Evolutionary conservation across 345 rosid genomes (phyloP), one percentile per base, ranked within the genome.

Genomic region (Heritiera littoralis): DNA sequence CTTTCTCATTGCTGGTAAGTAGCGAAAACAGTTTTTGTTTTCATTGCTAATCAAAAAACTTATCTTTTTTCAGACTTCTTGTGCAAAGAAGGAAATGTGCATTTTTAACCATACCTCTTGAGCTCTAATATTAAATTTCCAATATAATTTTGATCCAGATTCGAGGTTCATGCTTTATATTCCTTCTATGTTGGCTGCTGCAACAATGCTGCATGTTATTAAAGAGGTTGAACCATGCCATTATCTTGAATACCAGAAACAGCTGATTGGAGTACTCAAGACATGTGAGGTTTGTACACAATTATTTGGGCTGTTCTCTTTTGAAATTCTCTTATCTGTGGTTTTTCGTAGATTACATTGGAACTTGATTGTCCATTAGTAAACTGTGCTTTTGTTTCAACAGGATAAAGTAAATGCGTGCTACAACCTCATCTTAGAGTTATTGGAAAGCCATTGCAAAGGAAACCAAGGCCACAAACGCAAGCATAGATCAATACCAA

Each of bases 171-270:
- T 89, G 83, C 52, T 84, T 61, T 90, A 86, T 84, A 76, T 84
- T 7, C 93, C 99, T 63, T 95, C 97, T 10, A 84, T 79, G 49
- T 83, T 93, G 74, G 99, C 99, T 71, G 78, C 96, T 77, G 94
- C 98, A 48, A 85, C 82, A 78, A 92, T 95, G 93, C 86, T 89
- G 77, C 86, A 83, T 85, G 88, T 86, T 75, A 86, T 89, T 67
- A 86, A 89, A 82, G 95, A 89, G 72, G 83, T 85, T 75, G 90
- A 87, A 80, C 88, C 92, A 40, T 81, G 77, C 76, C 88, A 87
- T 61, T 83, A 83, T 77, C 76, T 78, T 69, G 91, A 88, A 76
- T 87, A 88, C 80, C 91, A 86, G 70, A 84, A 86, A 77, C 92
- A 89, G 84, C 89, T 95, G 7, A 77, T 86, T 84, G 67, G 74